phyloP scores from a whole-genome alignment of 805 yeast species.

The Ogataea ganodermae region DNA sequence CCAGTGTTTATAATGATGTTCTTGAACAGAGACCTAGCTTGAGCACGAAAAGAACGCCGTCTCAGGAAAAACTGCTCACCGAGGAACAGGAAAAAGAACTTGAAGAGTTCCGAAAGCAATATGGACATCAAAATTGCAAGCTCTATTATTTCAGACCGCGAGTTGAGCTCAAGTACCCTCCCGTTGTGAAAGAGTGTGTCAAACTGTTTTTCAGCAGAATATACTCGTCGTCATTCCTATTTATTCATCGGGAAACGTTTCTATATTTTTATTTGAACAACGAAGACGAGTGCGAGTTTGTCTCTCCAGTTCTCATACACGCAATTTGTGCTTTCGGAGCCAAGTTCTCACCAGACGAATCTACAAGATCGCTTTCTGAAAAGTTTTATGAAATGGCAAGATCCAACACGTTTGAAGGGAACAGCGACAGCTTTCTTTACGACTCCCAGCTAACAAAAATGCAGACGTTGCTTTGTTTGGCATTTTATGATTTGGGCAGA shows the following conservation, averaged over 20 bases:
- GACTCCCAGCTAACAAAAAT: conserved; percentile 52
- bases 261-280: conserved; percentile 58
- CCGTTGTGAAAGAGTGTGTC: conserved; percentile 11
- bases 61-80: conserved; percentile 1
- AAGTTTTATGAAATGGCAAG: conserved; percentile 52
- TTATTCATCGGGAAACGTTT: conserved; percentile 62
- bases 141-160: conserved; percentile 14
- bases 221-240: conserved; percentile 60
- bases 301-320: conserved; percentile 52
- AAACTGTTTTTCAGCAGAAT: conserved; percentile 52
- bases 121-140: conserved; percentile 10
- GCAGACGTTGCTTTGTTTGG: conserved; percentile 57
- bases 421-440: conserved; percentile 36
- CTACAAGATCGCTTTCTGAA: conserved; percentile 43
- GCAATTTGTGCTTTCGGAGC: conserved; percentile 63
- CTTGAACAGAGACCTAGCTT: conserved; percentile 2
- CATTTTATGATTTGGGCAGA: conserved; percentile 56
- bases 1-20: conserved; percentile 16
- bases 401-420: conserved; percentile 34
- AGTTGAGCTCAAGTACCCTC: conserved; percentile 3
- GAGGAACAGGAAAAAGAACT: conserved; percentile 9
- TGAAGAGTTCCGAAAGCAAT: conserved; percentile 10
- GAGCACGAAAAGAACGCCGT: background rate
- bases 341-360: conserved; percentile 45
- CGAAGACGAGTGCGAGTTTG: conserved; percentile 49